Conservation (phyloP, 176 grass and related monocot species). For the Chloris gayana region DNA sequence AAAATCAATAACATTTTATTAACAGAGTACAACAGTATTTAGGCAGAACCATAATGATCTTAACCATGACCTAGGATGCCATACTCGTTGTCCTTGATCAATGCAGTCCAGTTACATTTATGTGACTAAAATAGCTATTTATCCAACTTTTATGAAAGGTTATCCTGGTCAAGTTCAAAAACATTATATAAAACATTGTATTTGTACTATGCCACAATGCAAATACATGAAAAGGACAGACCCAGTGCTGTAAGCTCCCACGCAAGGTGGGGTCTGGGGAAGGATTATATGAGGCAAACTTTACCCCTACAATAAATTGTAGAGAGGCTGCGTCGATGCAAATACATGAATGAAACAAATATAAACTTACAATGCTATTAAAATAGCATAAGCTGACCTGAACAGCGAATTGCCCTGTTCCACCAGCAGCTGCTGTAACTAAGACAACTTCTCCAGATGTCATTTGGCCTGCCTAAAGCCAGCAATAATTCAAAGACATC, state of each 20-base stretch:
- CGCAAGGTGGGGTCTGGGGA: too few species aligned
- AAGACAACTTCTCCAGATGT: slow-evolving; percentile 77
- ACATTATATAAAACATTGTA: background rate
- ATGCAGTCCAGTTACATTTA: slow-evolving; percentile 13
- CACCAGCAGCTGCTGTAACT: slow-evolving; percentile 95
- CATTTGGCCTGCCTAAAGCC: slow-evolving; percentile 84
- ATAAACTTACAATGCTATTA: too few species aligned
- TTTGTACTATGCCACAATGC: slow-evolving; percentile 4
- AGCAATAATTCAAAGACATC: slow-evolving; percentile 24
- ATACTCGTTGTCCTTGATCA: background rate
- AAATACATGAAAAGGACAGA: too few species aligned
- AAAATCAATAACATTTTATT: slow-evolving; percentile 13
- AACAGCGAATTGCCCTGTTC: slow-evolving; percentile 98
- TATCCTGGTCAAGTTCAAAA: slow-evolving; percentile 27
- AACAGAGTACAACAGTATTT: slow-evolving; percentile 25
- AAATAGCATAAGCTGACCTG: slow-evolving; percentile 59
- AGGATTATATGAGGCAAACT: too few species aligned
- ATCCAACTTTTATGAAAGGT: slow-evolving; percentile 15
- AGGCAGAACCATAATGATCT: slow-evolving; percentile 20
- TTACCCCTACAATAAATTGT: too few species aligned
- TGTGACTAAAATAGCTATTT: slow-evolving; percentile 25
- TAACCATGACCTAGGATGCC: slow-evolving; percentile 24
- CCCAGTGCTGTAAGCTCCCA: too few species aligned
- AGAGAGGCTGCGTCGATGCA: too few species aligned
- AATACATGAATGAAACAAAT: slow-evolving; percentile 16